These are phyloP conservation scores for Leersia perrieri DNA, from an alignment of 176 grass and related monocot genomes.

Conservation along the genomic window DNA sequence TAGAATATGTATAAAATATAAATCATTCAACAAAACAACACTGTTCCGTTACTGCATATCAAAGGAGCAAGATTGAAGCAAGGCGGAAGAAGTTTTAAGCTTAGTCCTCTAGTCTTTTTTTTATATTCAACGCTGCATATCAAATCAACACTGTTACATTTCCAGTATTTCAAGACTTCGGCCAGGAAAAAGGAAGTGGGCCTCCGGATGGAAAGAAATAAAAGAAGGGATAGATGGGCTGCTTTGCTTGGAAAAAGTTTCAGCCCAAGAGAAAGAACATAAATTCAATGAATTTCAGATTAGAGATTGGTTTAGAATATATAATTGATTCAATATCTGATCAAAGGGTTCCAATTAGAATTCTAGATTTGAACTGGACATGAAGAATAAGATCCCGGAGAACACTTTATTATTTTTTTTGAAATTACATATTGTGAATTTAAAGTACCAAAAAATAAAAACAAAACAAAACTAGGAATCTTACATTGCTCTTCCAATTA, in stretches of 20 bases:
- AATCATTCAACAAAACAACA: too few species aligned
- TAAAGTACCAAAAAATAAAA: neutral
- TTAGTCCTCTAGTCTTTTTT: too few species aligned
- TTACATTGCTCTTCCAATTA: neutral
- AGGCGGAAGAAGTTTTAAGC: too few species aligned
- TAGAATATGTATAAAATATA: neutral
- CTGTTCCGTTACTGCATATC: too few species aligned
- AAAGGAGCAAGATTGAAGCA: too few species aligned
- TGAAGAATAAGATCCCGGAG: neutral
- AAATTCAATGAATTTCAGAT: neutral
- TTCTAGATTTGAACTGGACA: neutral
- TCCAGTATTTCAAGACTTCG: neutral
- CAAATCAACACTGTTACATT: neutral
- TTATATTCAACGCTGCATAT: too few species aligned
- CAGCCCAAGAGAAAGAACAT: neutral
- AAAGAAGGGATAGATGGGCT: neutral
- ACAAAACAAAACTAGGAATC: too few species aligned
- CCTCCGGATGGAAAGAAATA: neutral
- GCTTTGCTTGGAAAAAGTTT: neutral
- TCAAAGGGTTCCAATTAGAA: neutral
- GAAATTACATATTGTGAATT: neutral
- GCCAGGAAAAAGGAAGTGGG: neutral
- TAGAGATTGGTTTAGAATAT: neutral
- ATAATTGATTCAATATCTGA: too few species aligned
- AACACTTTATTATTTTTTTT: neutral